Conservation (phyloP, 345 rosid species). For the Kernera saxatilis region DNA sequence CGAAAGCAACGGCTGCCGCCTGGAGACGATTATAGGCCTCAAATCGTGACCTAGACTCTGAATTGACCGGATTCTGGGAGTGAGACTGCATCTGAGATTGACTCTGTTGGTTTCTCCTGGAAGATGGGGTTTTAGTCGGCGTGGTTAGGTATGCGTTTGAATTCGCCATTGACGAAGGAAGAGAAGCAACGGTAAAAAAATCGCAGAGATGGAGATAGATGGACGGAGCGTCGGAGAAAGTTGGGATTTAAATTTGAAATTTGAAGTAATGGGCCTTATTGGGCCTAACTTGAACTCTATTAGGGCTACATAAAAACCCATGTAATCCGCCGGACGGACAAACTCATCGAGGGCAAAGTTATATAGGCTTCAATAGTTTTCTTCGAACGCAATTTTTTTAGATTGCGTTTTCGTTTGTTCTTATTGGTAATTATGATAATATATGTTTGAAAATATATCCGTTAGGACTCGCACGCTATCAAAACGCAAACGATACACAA, state of each 20-base stretch:
- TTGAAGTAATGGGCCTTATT: neutral
- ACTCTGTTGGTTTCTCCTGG: constrained; percentile 31
- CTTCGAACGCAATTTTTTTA: too few relatives aligned
- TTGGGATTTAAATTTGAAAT: constrained; percentile 19
- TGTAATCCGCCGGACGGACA: too few relatives aligned
- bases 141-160: constrained; percentile 41
- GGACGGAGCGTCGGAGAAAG: neutral
- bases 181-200: neutral
- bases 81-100: constrained; percentile 26
- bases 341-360: too few relatives aligned
- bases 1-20: constrained; percentile 93
- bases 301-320: too few relatives aligned
- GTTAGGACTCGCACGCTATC: too few relatives aligned
- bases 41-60: constrained; percentile 51
- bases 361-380: too few relatives aligned
- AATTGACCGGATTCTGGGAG: constrained; percentile 23
- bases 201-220: constrained; percentile 3
- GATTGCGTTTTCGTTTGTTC: too few relatives aligned
- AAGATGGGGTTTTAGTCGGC: constrained; percentile 55
- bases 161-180: constrained; percentile 46
- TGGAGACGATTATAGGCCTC: constrained; percentile 97
- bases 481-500: too few relatives aligned
- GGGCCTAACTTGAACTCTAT: too few relatives aligned
- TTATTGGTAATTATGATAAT: too few relatives aligned
- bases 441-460: too few relatives aligned